Percentiles rank a stretch among this genome's conserved stretches.
Evolutionary conservation across 148 eudicot species (phyloP).

Genomic region (Pharnaceum exiguum): DNA sequence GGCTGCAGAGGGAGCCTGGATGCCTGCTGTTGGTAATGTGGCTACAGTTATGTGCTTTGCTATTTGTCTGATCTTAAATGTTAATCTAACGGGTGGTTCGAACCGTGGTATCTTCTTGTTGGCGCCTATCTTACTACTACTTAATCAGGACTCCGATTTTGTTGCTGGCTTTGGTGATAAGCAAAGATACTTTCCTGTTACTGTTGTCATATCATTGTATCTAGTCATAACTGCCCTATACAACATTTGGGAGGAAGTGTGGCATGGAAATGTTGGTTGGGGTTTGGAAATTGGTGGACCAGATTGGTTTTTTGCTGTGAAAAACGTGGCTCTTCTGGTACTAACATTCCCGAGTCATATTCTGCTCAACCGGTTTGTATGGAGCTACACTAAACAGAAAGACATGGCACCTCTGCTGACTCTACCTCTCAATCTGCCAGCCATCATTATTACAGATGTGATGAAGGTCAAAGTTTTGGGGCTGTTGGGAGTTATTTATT

Average conservation of each 20-base stretch:
- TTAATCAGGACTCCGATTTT: conserved; percentile 96
- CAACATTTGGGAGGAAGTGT: conserved; percentile 83
- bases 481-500: conserved; percentile 80
- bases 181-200: conserved; percentile 93
- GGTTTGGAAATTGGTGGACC: conserved; percentile 89
- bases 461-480: conserved; percentile 89
- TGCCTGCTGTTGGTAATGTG: conserved; percentile 99
- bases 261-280: conserved; percentile 95
- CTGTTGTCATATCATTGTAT: conserved; percentile 63
- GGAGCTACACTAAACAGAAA: conserved; percentile 79
- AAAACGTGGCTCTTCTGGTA: conserved; percentile 82
- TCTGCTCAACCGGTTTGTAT: conserved; percentile 85
- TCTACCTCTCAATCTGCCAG: conserved; percentile 80
- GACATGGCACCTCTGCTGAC: conserved; percentile 70
- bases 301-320: conserved; percentile 87
- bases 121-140: conserved; percentile 87
- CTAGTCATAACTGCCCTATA: conserved; percentile 66
- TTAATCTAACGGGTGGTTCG: conserved; percentile 83
- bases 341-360: conserved; percentile 92
- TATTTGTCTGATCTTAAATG: conserved; percentile 80
- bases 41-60: conserved; percentile 94
- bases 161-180: conserved; percentile 98
- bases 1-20: conserved; percentile 97
- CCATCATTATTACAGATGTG: conserved; percentile 75
- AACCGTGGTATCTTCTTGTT: conserved; percentile 94